Evolutionary conservation across 192 early-diverging fungal species (phyloP), one percentile per base, ranked within the genome.

Genomic region (Pilaira anomala): DNA sequence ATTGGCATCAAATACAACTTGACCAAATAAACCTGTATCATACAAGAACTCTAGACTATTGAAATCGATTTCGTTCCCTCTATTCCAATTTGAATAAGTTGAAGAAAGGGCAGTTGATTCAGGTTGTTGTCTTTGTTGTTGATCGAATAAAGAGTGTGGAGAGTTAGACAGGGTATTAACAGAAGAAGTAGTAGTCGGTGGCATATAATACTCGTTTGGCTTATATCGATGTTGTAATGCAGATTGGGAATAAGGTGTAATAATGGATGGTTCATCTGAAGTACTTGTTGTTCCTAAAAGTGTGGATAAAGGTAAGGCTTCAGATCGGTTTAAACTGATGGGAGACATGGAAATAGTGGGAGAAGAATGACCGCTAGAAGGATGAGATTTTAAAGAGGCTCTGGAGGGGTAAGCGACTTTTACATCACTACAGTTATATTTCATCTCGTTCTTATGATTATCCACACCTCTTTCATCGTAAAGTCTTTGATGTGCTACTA

Each of bases 1-100:
- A 58, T 42, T 58, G 1, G 30, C 69, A 40, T 71, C 69, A 53
- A 71, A 71, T 36, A 71, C 63, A 3, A 65, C 36, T 21, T 71
- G 69, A 8, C 69, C 69, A 60, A 71, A 71, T 4, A 71, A 49
- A 2, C 48, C 58, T 0, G 48, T 59, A 24, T 71, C 69, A 40
- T 60, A 65, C 18, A 71, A 60, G 40, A 71, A 71, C 21, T 58
- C 69, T 5, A 54, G n/a, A 33, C 69, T 71, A 44, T 71, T 71
- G 48, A 60, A 71, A 22, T 71, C 63, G 0, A 64, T 65, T 13
- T 50, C n/a, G 13, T 29, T 42, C 8, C 55, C 42, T 18, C 53
- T 21, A 16, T 45, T 55, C 42, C 18, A 39, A 46, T 29, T 57
- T 28, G 53, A 46, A 36, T 30, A 49, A 13, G 60, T 21, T 3